Conservation (phyloP, 805 yeast species). For the Saccharomycopsis babjevae region DNA sequence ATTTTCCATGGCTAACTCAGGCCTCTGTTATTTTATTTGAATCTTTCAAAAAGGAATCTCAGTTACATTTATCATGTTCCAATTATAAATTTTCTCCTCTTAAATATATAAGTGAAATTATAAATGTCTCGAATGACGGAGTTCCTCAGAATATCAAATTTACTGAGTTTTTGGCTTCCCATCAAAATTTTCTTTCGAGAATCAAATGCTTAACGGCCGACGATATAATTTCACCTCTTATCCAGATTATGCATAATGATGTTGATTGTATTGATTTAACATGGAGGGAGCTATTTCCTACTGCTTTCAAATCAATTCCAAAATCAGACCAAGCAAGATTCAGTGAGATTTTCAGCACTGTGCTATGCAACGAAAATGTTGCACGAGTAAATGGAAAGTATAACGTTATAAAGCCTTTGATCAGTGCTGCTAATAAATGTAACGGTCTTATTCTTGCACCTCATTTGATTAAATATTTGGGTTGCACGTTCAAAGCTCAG, state of each 20-base stretch:
- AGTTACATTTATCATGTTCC: slow-evolving; percentile 34
- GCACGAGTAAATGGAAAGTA: slow-evolving; percentile 73
- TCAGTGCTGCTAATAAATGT: slow-evolving; percentile 72
- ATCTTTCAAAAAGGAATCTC: slow-evolving; percentile 47
- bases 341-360: slow-evolving; percentile 65
- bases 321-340: slow-evolving; percentile 75
- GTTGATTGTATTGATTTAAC: slow-evolving; percentile 69
- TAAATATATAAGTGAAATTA: slow-evolving; percentile 24
- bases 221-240: slow-evolving; percentile 58
- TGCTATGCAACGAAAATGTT: slow-evolving; percentile 86
- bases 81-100: slow-evolving; percentile 48
- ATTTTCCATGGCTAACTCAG: slow-evolving; percentile 90
- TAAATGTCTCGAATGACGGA: slow-evolving; percentile 15
- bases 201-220: slow-evolving; percentile 36
- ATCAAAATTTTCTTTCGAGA: slow-evolving; percentile 24
- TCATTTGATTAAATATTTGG: slow-evolving; percentile 80
- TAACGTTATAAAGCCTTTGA: slow-evolving; percentile 72
- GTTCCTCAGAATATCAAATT: slow-evolving; percentile 22
- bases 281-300: slow-evolving; percentile 80
- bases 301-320: slow-evolving; percentile 64
- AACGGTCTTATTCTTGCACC: slow-evolving; percentile 79
- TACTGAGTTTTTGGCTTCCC: slow-evolving; percentile 26
- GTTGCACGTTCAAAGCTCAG: slow-evolving; percentile 85
- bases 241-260: slow-evolving; percentile 74
- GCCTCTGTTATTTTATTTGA: slow-evolving; percentile 82